Evolutionary conservation across 176 grass and related monocot genomes (phyloP).

Genomic region (Avena atlantica): DNA sequence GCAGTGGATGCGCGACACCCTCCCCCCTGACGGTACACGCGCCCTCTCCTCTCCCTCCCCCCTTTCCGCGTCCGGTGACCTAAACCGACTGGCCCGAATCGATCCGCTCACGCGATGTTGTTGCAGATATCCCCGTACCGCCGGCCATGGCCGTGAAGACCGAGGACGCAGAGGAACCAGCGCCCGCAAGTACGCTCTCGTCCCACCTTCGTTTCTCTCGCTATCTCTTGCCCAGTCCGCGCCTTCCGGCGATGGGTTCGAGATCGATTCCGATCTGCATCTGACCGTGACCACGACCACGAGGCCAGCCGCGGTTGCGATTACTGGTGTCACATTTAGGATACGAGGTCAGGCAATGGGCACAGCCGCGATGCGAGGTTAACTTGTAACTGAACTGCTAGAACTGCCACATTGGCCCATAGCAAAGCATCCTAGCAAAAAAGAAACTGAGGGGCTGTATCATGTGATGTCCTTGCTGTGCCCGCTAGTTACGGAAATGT

Average conservation of each 20-base stretch:
- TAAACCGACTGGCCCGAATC: conserved; percentile 12
- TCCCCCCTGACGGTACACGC: conserved; percentile 75
- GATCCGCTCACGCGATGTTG: neutral
- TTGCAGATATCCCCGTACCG: conserved; percentile 78
- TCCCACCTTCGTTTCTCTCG: neutral
- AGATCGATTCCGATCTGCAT: neutral
- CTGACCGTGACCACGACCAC: neutral
- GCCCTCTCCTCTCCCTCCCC: neutral
- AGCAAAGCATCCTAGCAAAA: neutral
- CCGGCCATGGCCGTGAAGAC: conserved; percentile 70
- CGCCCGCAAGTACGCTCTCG: conserved; percentile 60
- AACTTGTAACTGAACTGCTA: neutral
- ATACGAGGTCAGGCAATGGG: too few species aligned
- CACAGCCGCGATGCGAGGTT: neutral
- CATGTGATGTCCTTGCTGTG: too few species aligned
- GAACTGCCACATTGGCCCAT: neutral
- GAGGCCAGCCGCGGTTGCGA: neutral
- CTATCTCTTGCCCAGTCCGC: neutral
- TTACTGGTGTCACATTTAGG: too few species aligned
- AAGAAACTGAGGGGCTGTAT: neutral
- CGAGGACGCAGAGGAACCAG: conserved; percentile 72
- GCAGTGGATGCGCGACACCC: conserved; percentile 93
- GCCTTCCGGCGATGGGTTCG: neutral
- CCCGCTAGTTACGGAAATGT: neutral
- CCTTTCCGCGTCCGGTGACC: conserved; percentile 2